Percentiles rank a stretch among this genome's conserved stretches.
phyloP scores from a whole-genome alignment of 331 rosid species.

The Quercus lobata region DNA sequence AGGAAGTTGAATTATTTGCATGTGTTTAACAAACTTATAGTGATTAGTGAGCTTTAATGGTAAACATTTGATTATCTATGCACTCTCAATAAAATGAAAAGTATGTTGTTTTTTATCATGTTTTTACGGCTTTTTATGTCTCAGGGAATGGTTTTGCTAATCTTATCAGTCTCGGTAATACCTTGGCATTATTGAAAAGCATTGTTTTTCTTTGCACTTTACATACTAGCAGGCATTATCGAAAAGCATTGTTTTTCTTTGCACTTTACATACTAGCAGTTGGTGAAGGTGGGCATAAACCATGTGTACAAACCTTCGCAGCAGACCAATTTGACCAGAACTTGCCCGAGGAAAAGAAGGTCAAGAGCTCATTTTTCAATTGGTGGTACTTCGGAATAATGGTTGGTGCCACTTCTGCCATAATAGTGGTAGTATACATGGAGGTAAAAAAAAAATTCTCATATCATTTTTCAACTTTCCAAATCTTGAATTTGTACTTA shows the following conservation, averaged over 20 bases:
- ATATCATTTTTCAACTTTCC: too few relatives aligned
- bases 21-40: too few relatives aligned
- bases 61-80: too few relatives aligned
- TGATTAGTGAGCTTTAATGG: too few relatives aligned
- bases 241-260: slow-evolving; percentile 21
- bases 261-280: slow-evolving; percentile 36
- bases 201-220: too few relatives aligned
- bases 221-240: too few relatives aligned
- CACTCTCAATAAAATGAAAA: too few relatives aligned
- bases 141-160: slow-evolving; percentile 36
- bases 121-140: not conserved
- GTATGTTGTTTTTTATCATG: not conserved
- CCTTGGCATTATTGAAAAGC: too few relatives aligned
- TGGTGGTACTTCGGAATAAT: slow-evolving; percentile 51
- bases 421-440: slow-evolving; percentile 13
- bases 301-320: slow-evolving; percentile 61
- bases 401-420: slow-evolving; percentile 25
- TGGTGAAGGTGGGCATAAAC: slow-evolving; percentile 29
- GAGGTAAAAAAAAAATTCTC: too few relatives aligned
- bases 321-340: slow-evolving; percentile 59
- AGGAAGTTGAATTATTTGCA: too few relatives aligned
- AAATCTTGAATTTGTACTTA: not conserved
- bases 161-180: slow-evolving; percentile 25
- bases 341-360: slow-evolving; percentile 22
- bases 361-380: slow-evolving; percentile 5